Evolutionary conservation across 106 monocot genomes (phyloP).

Genomic region (Dendrobium huoshanense): DNA sequence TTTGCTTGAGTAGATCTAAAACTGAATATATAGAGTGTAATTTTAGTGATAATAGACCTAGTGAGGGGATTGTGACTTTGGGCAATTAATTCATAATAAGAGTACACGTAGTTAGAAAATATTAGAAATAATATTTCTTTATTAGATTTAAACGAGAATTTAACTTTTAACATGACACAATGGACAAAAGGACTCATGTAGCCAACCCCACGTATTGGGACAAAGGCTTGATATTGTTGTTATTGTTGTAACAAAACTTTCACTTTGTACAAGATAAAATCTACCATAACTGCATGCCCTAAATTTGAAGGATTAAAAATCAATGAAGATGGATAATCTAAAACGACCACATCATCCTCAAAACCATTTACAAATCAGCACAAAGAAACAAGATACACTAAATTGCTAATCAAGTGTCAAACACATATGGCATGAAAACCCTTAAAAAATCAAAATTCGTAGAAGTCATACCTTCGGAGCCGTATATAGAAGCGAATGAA

Average conservation of each 20-base stretch:
- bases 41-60: too few species aligned
- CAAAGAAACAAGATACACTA: background rate
- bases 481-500: slow-evolving; percentile 25
- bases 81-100: too few species aligned
- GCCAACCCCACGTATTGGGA: too few species aligned
- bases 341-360: background rate
- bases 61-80: too few species aligned
- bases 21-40: too few species aligned
- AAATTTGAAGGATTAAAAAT: background rate
- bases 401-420: background rate
- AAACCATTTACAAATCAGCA: background rate
- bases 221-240: too few species aligned
- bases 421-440: background rate
- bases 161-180: too few species aligned
- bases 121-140: too few species aligned
- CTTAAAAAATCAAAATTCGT: background rate
- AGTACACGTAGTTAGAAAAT: too few species aligned
- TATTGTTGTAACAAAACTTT: background rate
- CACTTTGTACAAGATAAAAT: background rate
- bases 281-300: background rate
- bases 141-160: too few species aligned
- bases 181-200: too few species aligned
- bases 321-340: background rate
- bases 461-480: slow-evolving; percentile 50
- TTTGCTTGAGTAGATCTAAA: too few species aligned